Evolutionary conservation across 768 basidiomycete species (phyloP), one percentile per base, ranked within the genome.

Genomic region (Kwoniella pini): DNA sequence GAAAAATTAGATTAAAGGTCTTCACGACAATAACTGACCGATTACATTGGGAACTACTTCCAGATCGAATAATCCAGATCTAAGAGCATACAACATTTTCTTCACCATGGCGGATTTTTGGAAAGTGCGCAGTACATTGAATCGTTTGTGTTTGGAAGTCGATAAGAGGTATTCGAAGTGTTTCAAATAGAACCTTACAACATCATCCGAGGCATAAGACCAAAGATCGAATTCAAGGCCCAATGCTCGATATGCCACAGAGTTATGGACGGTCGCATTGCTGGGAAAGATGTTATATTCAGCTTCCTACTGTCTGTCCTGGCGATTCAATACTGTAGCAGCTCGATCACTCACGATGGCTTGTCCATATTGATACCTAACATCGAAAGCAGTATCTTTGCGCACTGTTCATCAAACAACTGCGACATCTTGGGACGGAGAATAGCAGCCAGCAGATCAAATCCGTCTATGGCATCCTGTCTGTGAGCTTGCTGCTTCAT

Each of bases 171-270:
- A 88, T 5, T 83, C 77, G 72, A 95, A 93, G 72, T 95, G 92
- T 48, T 88, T 87, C 0, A 94, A 81, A 67, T 92, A 87, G 12
- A 86, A 83, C 3, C 82, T 82, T 68, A 91, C 89, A n/a, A 96
- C 85, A 49, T 90, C 89, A 17, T 80, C 72, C 3, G 82, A 82
- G 0, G 88, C 86, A 30, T 80, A 83, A 0, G 89, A 85, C 94
- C 94, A 97, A 11, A 96, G 85, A 52, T 91, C 87, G 64, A 97
- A 90, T 69, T 95, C 91, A 0, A 97, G 84, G 0, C 90, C 90
- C 48, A 97, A 84, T 3, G 87, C 84, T 43, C 84, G 83, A 75
- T 96, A 95, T 4, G 89, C 93, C 0, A 88, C 82, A 4, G 86
- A 81, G 69, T 95, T 95, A 50, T 87, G 84, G 28, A 97, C 82